Evolutionary conservation across 1,139 yeast genomes (phyloP).

Genomic region (Petasospora fabianii): DNA sequence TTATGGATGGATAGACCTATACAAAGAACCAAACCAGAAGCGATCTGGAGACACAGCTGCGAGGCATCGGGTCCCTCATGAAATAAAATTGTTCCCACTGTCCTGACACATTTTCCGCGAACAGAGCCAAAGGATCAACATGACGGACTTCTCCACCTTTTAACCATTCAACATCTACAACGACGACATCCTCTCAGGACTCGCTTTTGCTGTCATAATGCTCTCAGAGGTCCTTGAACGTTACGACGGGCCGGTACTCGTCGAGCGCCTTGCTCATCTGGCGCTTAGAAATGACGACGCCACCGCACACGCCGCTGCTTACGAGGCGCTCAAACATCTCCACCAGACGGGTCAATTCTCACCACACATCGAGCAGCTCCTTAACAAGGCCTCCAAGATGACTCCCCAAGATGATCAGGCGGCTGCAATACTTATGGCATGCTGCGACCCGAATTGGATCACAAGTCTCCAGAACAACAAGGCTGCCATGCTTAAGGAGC

Average conservation of each 20-base stretch:
- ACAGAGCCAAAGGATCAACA: too few relatives aligned
- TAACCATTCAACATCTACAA: too few relatives aligned
- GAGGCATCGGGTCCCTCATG: too few relatives aligned
- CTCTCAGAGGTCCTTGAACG: conserved; percentile 5
- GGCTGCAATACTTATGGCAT: conserved; percentile 2
- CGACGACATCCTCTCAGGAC: too few relatives aligned
- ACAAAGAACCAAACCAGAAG: too few relatives aligned
- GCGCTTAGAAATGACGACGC: conserved; percentile 2
- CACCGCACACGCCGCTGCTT: conserved; percentile 8
- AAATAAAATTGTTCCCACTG: too few relatives aligned
- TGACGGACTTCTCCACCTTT: too few relatives aligned
- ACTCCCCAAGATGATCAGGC: not conserved
- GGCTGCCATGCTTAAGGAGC: conserved; percentile 10
- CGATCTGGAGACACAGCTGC: too few relatives aligned
- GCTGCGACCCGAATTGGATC: conserved; percentile 11
- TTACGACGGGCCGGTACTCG: conserved; percentile 15
- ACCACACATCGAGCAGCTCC: conserved; percentile 7
- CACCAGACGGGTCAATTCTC: conserved; percentile 5
- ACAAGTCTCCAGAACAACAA: conserved; percentile 9
- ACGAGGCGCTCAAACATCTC: conserved; percentile 10
- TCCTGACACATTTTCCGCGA: not conserved
- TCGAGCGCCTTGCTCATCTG: conserved; percentile 12
- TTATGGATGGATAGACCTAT: too few relatives aligned
- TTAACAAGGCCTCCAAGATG: conserved; percentile 5
- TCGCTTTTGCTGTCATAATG: too few relatives aligned